These are phyloP conservation scores for Elsinoe ampelina DNA, from an alignment of 2,329 filamentous ascomycete species.

Conservation along the genomic window DNA sequence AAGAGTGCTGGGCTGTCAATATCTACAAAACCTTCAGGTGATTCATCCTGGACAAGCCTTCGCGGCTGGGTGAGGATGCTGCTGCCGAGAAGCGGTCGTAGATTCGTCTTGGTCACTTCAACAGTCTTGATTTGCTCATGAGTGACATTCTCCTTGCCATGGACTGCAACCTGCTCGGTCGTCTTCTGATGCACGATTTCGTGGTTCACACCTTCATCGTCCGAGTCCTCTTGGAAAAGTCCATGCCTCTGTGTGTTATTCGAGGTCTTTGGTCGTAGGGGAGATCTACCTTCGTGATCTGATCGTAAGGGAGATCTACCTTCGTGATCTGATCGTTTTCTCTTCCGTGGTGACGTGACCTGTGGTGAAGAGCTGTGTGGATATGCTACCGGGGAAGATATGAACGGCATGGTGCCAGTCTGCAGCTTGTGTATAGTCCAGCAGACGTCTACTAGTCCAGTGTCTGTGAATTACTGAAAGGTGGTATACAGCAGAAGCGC, in stretches of 20 bases:
- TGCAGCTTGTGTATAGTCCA: not conserved
- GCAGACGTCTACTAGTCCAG: not conserved
- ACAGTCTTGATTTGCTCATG: not conserved
- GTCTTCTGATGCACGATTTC: not conserved
- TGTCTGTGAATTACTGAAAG: not conserved
- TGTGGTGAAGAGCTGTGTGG: constrained; percentile 42
- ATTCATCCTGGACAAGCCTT: not conserved
- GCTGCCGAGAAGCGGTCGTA: not conserved
- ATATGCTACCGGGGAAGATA: constrained; percentile 51
- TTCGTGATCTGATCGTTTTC: constrained; percentile 23
- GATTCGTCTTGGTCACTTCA: not conserved
- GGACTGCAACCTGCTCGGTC: not conserved
- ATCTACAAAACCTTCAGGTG: not conserved
- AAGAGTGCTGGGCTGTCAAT: not conserved
- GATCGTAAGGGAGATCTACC: constrained; percentile 22
- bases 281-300: constrained; percentile 17
- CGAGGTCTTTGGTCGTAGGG: constrained; percentile 17
- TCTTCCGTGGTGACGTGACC: constrained; percentile 30
- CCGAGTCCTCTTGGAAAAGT: constrained; percentile 33
- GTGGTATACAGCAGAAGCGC: not conserved
- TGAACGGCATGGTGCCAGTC: constrained; percentile 47
- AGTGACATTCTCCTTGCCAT: constrained; percentile 3
- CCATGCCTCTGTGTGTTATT: constrained; percentile 28
- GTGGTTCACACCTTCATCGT: constrained; percentile 30
- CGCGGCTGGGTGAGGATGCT: not conserved